Evolutionary conservation across 1,284 basidiomycete species (phyloP), one percentile per base, ranked within the genome.

Genomic region (Cystobasidiaceae sp.): DNA sequence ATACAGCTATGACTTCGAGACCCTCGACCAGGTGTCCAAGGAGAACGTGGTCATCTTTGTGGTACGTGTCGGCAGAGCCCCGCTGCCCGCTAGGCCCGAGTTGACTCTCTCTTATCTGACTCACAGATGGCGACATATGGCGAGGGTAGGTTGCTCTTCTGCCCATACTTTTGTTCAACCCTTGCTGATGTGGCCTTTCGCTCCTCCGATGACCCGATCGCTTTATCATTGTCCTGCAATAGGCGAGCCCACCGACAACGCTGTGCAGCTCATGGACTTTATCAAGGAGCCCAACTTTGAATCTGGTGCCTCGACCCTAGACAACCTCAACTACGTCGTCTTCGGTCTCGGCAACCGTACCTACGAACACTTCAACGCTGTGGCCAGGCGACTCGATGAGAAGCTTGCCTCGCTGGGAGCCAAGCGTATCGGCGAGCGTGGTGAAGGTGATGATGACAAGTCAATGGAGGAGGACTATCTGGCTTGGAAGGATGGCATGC

Each of bases 401-500:
- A 79, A 85, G 46, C 80, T 98, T 64, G 76, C 82, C 8, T 85
- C 86, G 72, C 87, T 94, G 80, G 93, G 93, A 33, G 96, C 86
- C 30, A 79, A 82, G 67, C 85, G 92, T 67, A 89, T 98, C 57
- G 93, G 93, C 56, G 87, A 89, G 76, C 83, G 87, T 44, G 96
- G 94, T 19, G 93, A 97, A 79, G 94, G 94, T 71, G 94, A 98
- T 75, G 94, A 98, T 76, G 94, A 98, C 79, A 96, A 96, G 82
- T 93, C 89, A 75, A 94, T 98, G 90, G 94, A 98, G 78, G 96
- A 98, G 80, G 94, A 98, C 79, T 98, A 97, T 77, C 83, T 98
- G n/a, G 92, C 90, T 70, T 98, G 94, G 94, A 98, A 98, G 79
- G 94, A 98, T 76, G 83, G 82, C 73, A 93, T 97, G 92, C 97